A percentile compares a stretch with the other conserved stretches of the same genome.
Evolutionary conservation across 768 basidiomycete species (phyloP).

Genomic region (Goffeauzyma gilvescens): DNA sequence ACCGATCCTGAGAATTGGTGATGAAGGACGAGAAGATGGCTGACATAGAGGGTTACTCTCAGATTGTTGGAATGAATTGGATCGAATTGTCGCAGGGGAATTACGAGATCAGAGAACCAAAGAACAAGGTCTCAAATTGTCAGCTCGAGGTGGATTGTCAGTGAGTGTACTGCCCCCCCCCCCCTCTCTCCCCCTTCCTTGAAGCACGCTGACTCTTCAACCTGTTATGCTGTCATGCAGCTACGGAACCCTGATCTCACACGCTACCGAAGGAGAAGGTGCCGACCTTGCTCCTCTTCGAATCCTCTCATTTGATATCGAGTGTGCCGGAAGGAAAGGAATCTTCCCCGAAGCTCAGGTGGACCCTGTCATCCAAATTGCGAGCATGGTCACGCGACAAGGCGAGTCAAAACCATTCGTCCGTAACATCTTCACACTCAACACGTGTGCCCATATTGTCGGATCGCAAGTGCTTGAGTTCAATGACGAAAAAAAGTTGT

Average conservation of each 20-base stretch:
- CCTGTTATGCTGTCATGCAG: constrained; percentile 33
- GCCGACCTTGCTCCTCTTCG: constrained; percentile 78
- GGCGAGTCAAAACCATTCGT: constrained; percentile 86
- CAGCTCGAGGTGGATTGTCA: constrained; percentile 69
- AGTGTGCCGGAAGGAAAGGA: constrained; percentile 93
- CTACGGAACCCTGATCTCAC: constrained; percentile 69
- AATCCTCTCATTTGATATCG: constrained; percentile 94
- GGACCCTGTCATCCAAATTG: constrained; percentile 96
- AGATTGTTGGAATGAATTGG: constrained; percentile 99
- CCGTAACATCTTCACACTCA: constrained; percentile 87
- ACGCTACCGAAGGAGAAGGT: constrained; percentile 81
- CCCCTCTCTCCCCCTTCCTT: neutral
- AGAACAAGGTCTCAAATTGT: constrained; percentile 54
- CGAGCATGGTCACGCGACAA: constrained; percentile 96
- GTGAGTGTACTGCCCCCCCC: constrained; percentile 34
- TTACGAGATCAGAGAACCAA: constrained; percentile 46
- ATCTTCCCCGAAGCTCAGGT: constrained; percentile 79
- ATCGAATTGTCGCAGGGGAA: constrained; percentile 72
- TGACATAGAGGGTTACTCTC: neutral
- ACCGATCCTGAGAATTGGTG: too few species aligned
- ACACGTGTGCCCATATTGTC: constrained; percentile 82
- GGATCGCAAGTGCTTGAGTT: constrained; percentile 89
- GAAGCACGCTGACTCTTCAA: neutral
- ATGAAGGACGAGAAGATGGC: too few species aligned
- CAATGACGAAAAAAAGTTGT: constrained; percentile 51